A percentile compares a stretch with the other conserved stretches of the same genome.
Conservation (phyloP, 2,329 filamentous ascomycete species). For the Penicillium sp. region DNA sequence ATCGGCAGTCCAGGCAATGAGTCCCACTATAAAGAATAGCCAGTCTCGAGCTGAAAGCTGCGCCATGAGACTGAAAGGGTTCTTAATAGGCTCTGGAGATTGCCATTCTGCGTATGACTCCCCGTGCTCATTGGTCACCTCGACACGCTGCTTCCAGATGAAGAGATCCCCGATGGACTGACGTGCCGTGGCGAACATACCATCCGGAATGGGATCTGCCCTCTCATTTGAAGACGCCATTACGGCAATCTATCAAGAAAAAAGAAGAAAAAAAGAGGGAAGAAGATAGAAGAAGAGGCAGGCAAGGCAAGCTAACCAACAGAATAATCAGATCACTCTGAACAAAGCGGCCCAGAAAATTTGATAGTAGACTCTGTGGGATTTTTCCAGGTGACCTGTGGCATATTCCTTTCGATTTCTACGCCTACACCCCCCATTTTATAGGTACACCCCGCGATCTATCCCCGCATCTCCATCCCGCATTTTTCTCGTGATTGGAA, state of each 20-base stretch:
- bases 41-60: constrained; percentile 66
- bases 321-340: background rate
- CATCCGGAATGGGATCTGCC: constrained; percentile 67
- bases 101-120: constrained; percentile 69
- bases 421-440: constrained; percentile 11
- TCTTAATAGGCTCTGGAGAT: constrained; percentile 62
- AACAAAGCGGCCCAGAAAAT: background rate
- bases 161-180: constrained; percentile 66
- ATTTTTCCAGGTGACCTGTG: background rate
- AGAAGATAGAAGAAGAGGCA: background rate
- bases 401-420: background rate
- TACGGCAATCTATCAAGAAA: background rate
- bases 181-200: constrained; percentile 63
- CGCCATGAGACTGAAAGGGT: constrained; percentile 68
- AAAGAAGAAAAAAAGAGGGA: background rate
- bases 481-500: constrained; percentile 8
- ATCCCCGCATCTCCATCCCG: constrained; percentile 16
- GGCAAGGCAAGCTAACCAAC: background rate
- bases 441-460: constrained; percentile 4
- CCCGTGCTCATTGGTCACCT: constrained; percentile 54
- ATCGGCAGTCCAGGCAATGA: constrained; percentile 75
- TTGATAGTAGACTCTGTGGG: background rate
- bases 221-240: constrained; percentile 42
- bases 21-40: constrained; percentile 73
- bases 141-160: constrained; percentile 71